Percentiles rank a stretch among this genome's conserved stretches.
Evolutionary conservation across 257 asterid genomes (phyloP).

Genomic region (Solanum acaule): DNA sequence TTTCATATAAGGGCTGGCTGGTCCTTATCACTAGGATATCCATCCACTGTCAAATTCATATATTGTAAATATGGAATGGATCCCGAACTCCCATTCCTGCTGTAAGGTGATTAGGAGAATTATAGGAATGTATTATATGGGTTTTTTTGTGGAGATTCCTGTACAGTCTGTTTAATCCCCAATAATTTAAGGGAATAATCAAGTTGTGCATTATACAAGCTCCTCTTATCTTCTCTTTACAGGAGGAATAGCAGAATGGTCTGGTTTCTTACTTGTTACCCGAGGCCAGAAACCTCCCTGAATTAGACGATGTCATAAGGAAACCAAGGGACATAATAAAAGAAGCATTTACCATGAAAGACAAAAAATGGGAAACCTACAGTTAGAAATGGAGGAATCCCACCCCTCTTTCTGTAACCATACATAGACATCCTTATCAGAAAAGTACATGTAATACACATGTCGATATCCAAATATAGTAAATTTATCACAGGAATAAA

Average conservation of each 20-base stretch:
- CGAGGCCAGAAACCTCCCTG: neutral
- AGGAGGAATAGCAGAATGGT: neutral
- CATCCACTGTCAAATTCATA: neutral
- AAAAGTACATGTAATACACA: neutral
- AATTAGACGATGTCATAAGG: neutral
- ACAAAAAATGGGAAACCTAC: neutral
- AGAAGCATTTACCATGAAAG: neutral
- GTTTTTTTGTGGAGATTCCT: neutral
- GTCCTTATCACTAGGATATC: neutral
- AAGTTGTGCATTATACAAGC: neutral
- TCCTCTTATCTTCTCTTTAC: neutral
- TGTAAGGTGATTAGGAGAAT: neutral
- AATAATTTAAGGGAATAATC: neutral
- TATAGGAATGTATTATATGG: neutral
- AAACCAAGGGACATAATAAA: neutral
- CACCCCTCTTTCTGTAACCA: neutral
- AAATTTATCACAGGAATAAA: neutral
- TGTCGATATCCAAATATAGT: neutral
- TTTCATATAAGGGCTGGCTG: neutral
- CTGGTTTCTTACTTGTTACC: neutral
- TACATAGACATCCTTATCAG: neutral
- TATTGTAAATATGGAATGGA: neutral
- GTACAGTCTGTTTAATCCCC: neutral
- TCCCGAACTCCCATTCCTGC: neutral
- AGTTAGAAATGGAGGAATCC: neutral